A percentile compares a stretch with the other conserved stretches of the same genome.
Conservation (phyloP, 1,139 yeast genomes). For the Pneumocystis sp. region DNA sequence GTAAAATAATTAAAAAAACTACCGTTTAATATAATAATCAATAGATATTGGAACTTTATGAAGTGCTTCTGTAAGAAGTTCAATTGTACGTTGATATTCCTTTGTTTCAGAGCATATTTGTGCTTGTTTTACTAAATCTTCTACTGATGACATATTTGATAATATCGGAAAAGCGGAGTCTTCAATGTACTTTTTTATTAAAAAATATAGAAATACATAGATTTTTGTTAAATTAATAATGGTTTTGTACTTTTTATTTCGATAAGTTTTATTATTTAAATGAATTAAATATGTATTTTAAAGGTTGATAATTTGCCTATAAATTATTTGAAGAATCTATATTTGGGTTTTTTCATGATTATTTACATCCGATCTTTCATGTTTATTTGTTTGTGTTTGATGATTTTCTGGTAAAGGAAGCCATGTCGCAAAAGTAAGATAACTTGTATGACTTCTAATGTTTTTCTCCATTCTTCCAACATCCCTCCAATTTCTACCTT, state of each 20-base stretch:
- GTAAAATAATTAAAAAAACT: neutral
- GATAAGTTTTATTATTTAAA: too few species aligned
- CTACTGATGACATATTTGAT: neutral
- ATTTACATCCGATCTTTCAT: neutral
- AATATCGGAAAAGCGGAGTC: neutral
- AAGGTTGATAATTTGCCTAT: neutral
- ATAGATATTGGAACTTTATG: conserved; percentile 5
- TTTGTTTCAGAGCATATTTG: neutral
- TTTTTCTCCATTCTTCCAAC: conserved; percentile 74
- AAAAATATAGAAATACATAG: neutral
- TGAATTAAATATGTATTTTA: too few species aligned
- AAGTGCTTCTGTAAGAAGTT: conserved; percentile 7
- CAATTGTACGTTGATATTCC: conserved; percentile 3
- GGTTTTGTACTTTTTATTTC: neutral
- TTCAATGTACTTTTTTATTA: neutral
- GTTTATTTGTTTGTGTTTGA: neutral
- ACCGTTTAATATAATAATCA: conserved; percentile 7
- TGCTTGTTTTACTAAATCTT: conserved; percentile 1
- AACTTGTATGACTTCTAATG: conserved; percentile 85
- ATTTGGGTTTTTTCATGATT: neutral
- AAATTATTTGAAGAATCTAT: neutral
- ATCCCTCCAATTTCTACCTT: conserved; percentile 58
- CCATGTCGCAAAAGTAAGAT: conserved; percentile 63
- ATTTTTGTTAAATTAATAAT: neutral
- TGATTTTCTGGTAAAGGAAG: neutral